phyloP scores from a whole-genome alignment of 306 rosid genomes.

The Psophocarpus tetragonolobus region DNA sequence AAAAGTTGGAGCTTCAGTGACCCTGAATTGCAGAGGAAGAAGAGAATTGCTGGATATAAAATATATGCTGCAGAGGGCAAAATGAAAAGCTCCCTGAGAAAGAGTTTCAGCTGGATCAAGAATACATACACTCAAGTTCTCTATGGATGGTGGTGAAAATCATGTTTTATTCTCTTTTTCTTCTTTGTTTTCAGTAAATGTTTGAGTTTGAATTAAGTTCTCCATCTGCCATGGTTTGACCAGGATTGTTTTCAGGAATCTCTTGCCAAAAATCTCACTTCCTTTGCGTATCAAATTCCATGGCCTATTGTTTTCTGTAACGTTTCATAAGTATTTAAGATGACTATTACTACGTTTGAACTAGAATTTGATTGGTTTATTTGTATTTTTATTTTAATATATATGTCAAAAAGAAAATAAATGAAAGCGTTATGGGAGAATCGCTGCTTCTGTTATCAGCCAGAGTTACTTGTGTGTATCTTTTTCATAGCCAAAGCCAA shows the following conservation, averaged over 20 bases:
- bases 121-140: constrained; percentile 66
- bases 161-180: neutral
- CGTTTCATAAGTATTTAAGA: no score
- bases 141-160: constrained; percentile 68
- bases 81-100: constrained; percentile 83
- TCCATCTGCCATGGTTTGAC: neutral
- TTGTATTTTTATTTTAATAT: neutral
- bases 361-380: neutral
- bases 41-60: constrained; percentile 86
- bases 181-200: neutral
- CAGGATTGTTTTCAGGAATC: neutral
- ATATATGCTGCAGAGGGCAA: constrained; percentile 81
- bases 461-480: neutral
- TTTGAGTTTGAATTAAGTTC: neutral
- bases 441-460: neutral
- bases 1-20: constrained; percentile 78
- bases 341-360: neutral
- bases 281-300: neutral
- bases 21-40: constrained; percentile 91
- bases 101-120: constrained; percentile 89
- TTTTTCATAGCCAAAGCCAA: neutral
- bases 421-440: neutral
- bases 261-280: neutral
- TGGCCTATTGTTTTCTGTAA: neutral
- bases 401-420: neutral